Percentiles rank a stretch among this genome's conserved stretches.
phyloP scores from a whole-genome alignment of 495 filamentous ascomycete species.

The Opeltia flavorubescens region DNA sequence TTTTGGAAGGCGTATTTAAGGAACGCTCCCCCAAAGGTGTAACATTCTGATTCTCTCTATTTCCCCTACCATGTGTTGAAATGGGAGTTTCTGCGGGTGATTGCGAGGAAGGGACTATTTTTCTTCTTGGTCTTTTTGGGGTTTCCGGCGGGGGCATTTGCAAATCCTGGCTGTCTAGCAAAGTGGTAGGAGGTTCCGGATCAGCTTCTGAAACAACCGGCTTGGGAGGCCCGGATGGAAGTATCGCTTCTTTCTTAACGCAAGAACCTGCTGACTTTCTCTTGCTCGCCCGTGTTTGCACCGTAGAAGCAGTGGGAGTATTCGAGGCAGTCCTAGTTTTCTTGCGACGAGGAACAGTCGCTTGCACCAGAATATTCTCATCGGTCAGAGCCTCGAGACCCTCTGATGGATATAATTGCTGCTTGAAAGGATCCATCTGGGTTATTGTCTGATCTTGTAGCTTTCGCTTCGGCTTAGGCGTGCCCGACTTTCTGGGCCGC shows the following conservation, averaged over 20 bases:
- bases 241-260: background rate
- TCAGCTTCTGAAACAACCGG: background rate
- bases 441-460: constrained; percentile 1
- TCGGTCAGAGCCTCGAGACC: background rate
- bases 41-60: background rate
- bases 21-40: constrained; percentile 20
- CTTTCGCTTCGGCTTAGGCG: background rate
- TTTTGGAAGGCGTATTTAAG: constrained; percentile 7
- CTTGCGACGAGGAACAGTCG: background rate
- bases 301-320: background rate
- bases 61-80: constrained; percentile 12
- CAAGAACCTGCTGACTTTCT: constrained; percentile 3
- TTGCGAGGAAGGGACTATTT: constrained; percentile 25
- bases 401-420: background rate
- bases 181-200: background rate
- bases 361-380: background rate
- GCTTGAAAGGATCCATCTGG: constrained; percentile 1
- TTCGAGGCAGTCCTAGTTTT: background rate
- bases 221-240: background rate
- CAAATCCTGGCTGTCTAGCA: background rate
- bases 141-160: constrained; percentile 10
- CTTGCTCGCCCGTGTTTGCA: constrained; percentile 7
- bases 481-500: background rate
- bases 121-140: constrained; percentile 10
- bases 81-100: constrained; percentile 22